Percentiles rank a stretch among this genome's conserved stretches.
Conservation (phyloP, 1,139 yeast genomes). For the Kodamaea alishanica region DNA sequence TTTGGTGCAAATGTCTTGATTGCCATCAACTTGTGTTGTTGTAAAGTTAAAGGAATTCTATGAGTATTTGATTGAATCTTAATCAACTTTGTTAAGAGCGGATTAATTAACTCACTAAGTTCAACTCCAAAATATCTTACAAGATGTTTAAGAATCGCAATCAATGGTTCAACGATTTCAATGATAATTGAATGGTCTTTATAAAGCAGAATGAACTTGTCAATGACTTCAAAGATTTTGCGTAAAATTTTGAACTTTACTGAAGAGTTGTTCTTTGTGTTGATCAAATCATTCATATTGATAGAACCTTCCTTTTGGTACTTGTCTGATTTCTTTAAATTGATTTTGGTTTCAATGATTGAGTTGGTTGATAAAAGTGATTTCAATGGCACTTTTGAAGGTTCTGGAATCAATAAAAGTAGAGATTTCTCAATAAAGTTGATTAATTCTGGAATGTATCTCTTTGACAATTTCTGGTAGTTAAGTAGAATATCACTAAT, state of each 20-base stretch:
- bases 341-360: constrained; percentile 15
- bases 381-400: constrained; percentile 17
- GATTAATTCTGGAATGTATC: constrained; percentile 77
- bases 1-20: constrained; percentile 85
- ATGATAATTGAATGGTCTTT: constrained; percentile 60
- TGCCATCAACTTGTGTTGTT: constrained; percentile 81
- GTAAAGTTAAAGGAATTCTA: constrained; percentile 75
- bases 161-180: constrained; percentile 51
- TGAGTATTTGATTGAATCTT: constrained; percentile 45
- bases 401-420: constrained; percentile 44
- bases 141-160: constrained; percentile 33
- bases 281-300: constrained; percentile 20
- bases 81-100: constrained; percentile 46
- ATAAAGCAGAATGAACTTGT: constrained; percentile 46
- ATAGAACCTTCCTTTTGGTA: constrained; percentile 11
- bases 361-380: constrained; percentile 9
- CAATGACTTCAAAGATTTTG: constrained; percentile 26
- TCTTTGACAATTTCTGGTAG: constrained; percentile 76
- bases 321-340: constrained; percentile 19
- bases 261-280: constrained; percentile 10
- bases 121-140: constrained; percentile 31
- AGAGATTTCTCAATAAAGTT: constrained; percentile 56
- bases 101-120: constrained; percentile 8
- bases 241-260: constrained; percentile 31
- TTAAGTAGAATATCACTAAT: constrained; percentile 60